Evolutionary conservation across 2,329 filamentous ascomycete species (phyloP), one percentile per base, ranked within the genome.

Genomic region (Fusarium floridanum): DNA sequence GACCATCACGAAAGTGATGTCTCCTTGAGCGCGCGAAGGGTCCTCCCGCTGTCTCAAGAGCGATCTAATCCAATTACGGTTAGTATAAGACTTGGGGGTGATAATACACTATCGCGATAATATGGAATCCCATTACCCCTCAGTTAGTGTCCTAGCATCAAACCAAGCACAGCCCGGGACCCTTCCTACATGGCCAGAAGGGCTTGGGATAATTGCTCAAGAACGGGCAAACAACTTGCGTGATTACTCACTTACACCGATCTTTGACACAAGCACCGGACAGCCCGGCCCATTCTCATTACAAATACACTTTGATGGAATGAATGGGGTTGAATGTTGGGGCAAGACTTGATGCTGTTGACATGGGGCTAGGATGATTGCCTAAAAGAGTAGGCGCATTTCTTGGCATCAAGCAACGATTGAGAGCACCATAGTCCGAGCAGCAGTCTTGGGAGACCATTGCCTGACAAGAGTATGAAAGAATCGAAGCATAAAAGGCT

Each of bases 321-420:
- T 43, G 11, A 3, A 4, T 2, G 39, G 6, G n/a, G n/a, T 43
- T 5, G n/a, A 43, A 43, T 43, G n/a, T 22, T 22, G n/a, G 20
- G 41, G 41, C 11, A n/a, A 43, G 41, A 43, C 41, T 22, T n/a
- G 12, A 43, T 22, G n/a, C n/a, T 20, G 11, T n/a, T 2, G 41
- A 22, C 4, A 6, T 22, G 20, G 41, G 41, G 45, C 34, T n/a
- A 10, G 14, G 55, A 29, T 17, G 55, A n/a, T 66, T 70, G 22
- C 67, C 67, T 29, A 60, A 65, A 62, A 22, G 27, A 43, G 67
- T 66, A 72, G 67, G 67, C 61, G 67, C 67, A 65, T n/a, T 22
- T 59, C 67, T 70, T 70, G 64, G 67, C 67, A 45, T 53, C 17
- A 22, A 36, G 24, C 24, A 20, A 24, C 32, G 34, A 27, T 32